Evolutionary conservation across 2,329 filamentous ascomycete species (phyloP), one percentile per base, ranked within the genome.

Genomic region (Magnaporthales sp.): DNA sequence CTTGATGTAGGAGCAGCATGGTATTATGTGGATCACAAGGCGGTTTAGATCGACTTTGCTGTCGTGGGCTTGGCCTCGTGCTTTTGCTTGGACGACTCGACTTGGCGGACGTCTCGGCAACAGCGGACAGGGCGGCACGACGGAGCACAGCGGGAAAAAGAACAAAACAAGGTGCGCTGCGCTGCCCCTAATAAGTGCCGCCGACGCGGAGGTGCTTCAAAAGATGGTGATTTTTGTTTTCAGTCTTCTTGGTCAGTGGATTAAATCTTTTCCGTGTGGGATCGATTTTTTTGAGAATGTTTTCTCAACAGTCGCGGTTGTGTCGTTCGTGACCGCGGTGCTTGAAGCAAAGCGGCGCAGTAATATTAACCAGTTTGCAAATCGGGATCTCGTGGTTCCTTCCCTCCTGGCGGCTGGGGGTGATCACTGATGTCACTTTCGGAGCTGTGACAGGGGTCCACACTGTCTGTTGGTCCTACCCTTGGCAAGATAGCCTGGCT

Each of bases 1-100:
- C 84, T 80, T 98, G 95, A 79, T 97, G 91, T 68, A 97, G 81
- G 75, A 98, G 87, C 70, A 98, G 83, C 95, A 98, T 98, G 32
- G 74, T 78, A 51, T 51, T n/a, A 19, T 51, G 38, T 51, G 38
- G 38, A 46, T 51, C 38, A 51, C 38, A n/a, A 19, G 38, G 38
- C 38, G 15, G 15, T 51, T 51, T 51, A 7, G n/a, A 51, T 51
- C 38, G 38, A 51, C 15, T 51, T n/a, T 19, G 15, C n/a, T 51
- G 19, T 51, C 38, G 38, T 51, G 19, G 38, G 38, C 38, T 51
- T 51, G 38, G 38, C 38, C 19, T 51, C 38, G 38, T 51, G 38
- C 38, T 51, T 51, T 51, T 51, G 38, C 38, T 51, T 51, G 38
- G 38, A 51, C 38, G 19, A 19, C 38, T 51, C 19, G 38, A 51